Conservation (phyloP, 106 monocot species). For the Amphibolis antarctica region DNA sequence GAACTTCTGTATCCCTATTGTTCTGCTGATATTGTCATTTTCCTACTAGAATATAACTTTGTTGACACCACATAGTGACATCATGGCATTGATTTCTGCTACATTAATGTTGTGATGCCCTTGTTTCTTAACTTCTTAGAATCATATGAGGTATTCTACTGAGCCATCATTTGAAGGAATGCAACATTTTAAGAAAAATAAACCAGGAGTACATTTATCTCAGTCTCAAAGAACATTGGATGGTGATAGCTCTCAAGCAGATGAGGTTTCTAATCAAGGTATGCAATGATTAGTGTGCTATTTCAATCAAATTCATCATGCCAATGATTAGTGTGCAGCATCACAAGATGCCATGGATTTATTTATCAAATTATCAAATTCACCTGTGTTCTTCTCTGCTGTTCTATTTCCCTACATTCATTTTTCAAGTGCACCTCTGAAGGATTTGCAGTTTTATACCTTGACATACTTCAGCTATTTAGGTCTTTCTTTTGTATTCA, state of each 20-base stretch:
- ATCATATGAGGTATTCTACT: slow-evolving; percentile 1
- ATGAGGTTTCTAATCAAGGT: slow-evolving; percentile 8
- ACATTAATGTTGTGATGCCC: no score
- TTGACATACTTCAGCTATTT: no score
- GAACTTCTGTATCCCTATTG: slow-evolving; percentile 54
- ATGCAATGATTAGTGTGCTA: background rate
- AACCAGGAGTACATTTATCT: background rate
- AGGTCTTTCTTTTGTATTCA: no score
- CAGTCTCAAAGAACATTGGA: background rate
- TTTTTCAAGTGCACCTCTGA: no score
- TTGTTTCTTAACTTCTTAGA: slow-evolving; percentile 3
- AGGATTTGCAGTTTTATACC: no score
- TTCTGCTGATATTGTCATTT: background rate
- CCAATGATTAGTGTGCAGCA: background rate
- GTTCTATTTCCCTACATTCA: no score
- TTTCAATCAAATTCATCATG: background rate
- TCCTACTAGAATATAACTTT: no score
- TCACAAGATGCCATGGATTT: no score
- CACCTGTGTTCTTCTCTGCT: no score
- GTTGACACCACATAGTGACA: no score
- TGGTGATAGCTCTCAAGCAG: background rate
- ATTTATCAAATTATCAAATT: no score
- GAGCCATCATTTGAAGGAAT: background rate
- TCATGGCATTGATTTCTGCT: no score
- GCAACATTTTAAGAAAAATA: background rate